Base-by-base conservation (phyloP, 73 alveolate species). In the Uronychia setigera region DNA sequence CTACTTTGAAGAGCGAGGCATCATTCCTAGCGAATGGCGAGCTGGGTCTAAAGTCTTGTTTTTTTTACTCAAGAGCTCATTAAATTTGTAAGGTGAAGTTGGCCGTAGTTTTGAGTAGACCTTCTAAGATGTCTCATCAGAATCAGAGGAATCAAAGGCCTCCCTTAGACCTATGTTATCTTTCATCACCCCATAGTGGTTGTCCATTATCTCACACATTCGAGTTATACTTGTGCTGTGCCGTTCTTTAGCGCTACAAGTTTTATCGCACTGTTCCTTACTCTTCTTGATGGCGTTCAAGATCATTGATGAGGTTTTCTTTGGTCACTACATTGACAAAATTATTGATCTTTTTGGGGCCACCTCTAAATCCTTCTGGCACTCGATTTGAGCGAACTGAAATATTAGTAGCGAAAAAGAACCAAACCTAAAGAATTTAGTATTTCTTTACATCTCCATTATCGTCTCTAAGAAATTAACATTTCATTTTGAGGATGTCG, bases 401-500 rank as follows among this genome's bases (percentile, higher is more conserved):
- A 25, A 87, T 87, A 31, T 80, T 26, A 0, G 88, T 79, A 27
- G 93, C 79, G 26, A 13, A 67, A 26, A 67, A 67, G 30, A 26
- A 67, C 33, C 30, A 67, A 11, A 67, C 26, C 30, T 67, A 26
- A 11, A 26, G 26, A 11, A 19, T 11, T 11, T 5, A 46, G 67
- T 46, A 46, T 5, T 19, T 46, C 67, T n/a, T n/a, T n/a, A 46
- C 67, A 5, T 46, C 67, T 46, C 32, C 88, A 58, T 85, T 90
- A 19, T 90, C 95, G 74, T 90, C 95, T 76, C 79, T 90, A 33
- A 86, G 34, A 80, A 90, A 90, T 74, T 58, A 79, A 25, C 90
- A 59, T 32, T 81, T 80, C 95, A 90, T 90, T 57, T 76, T 84
- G 35, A 90, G 84, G 29, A 91, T 86, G 33, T 91, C 96, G 46